These are phyloP conservation scores for Malbranchea zuffiana DNA, from an alignment of 2,329 filamentous ascomycete genomes.

Conservation along the genomic window DNA sequence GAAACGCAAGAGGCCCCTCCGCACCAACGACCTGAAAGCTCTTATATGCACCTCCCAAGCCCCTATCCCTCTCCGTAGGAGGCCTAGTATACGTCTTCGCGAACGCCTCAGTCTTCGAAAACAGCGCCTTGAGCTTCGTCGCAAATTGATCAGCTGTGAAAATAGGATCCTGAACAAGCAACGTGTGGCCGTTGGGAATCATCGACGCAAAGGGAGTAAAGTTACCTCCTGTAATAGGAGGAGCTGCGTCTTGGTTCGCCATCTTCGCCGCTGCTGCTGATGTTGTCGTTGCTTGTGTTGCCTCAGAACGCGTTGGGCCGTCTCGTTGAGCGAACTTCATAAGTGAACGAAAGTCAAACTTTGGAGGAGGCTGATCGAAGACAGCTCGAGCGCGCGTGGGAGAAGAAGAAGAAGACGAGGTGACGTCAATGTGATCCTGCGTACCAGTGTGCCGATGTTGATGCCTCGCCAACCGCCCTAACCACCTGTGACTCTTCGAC, in stretches of 20 bases:
- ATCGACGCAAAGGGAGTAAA: background rate
- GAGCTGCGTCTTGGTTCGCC: background rate
- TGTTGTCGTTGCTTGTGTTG: background rate
- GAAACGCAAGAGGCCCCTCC: background rate
- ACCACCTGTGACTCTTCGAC: no score
- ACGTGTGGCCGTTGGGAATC: background rate
- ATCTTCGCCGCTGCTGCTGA: background rate
- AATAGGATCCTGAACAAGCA: background rate
- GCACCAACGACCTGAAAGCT: background rate
- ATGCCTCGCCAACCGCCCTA: background rate
- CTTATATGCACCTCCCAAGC: slow-evolving; percentile 1
- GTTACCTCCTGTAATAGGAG: background rate
- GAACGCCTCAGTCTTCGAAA: background rate
- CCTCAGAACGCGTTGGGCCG: no score
- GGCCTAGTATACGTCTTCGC: slow-evolving; percentile 8
- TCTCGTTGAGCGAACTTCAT: background rate
- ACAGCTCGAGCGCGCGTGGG: slow-evolving; percentile 7
- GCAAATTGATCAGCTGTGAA: slow-evolving; percentile 10
- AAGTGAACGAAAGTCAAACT: slow-evolving; percentile 6
- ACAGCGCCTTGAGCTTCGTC: slow-evolving; percentile 6
- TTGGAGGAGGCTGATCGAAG: slow-evolving; percentile 14
- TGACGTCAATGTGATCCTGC: background rate
- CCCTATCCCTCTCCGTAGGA: background rate
- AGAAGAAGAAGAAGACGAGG: no score
- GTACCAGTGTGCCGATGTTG: no score